Evolutionary conservation across 1,284 basidiomycete genomes (phyloP).

Genomic region (Flammula alnicola): DNA sequence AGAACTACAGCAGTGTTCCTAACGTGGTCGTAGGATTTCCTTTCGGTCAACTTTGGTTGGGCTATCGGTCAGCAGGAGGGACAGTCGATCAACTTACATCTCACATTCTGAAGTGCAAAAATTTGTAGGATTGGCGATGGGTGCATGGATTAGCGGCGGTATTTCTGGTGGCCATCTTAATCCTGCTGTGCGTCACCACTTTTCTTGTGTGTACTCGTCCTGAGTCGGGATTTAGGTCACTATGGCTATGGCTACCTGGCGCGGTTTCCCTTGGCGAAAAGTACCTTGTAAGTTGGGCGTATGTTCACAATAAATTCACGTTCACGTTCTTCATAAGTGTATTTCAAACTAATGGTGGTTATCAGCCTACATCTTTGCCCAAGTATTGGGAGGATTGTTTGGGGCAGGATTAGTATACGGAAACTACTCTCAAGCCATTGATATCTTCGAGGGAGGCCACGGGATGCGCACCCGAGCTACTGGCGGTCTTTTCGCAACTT

Average conservation of each 20-base stretch:
- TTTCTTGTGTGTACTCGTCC: background rate
- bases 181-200: slow-evolving; percentile 55
- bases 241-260: slow-evolving; percentile 65
- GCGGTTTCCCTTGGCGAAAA: slow-evolving; percentile 74
- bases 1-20: background rate
- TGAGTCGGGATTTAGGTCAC: slow-evolving; percentile 40
- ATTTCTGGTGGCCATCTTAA: slow-evolving; percentile 79
- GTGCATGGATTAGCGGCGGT: slow-evolving; percentile 64
- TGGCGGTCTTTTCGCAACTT: slow-evolving; percentile 44
- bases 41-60: slow-evolving; percentile 66
- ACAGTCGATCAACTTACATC: slow-evolving; percentile 33
- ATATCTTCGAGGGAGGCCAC: slow-evolving; percentile 50
- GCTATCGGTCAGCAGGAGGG: slow-evolving; percentile 50
- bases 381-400: slow-evolving; percentile 54
- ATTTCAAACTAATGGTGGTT: background rate
- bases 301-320: too few relatives aligned
- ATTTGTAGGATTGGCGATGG: slow-evolving; percentile 44
- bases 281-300: slow-evolving; percentile 54
- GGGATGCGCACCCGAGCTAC: slow-evolving; percentile 49
- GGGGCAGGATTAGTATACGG: slow-evolving; percentile 57
- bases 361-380: slow-evolving; percentile 50
- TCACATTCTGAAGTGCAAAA: background rate
- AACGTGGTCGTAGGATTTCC: slow-evolving; percentile 44
- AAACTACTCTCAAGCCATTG: slow-evolving; percentile 57
- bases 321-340: background rate